Conservation (phyloP, 257 asterid species). For the Forsythia viridissima region DNA sequence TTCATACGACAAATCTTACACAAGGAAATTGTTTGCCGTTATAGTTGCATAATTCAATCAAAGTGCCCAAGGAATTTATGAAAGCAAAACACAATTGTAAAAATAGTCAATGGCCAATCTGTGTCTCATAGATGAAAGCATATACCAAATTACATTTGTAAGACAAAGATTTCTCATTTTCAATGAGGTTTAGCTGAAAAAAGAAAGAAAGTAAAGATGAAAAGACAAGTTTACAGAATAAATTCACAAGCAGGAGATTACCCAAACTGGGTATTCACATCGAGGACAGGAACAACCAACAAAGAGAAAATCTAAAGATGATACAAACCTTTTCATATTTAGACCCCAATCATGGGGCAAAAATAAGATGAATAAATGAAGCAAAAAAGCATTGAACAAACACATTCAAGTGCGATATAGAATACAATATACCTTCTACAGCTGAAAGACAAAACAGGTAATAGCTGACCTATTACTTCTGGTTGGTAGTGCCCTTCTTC, state of each 20-base stretch:
- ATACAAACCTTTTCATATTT: constrained; percentile 39
- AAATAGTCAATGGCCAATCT: background rate
- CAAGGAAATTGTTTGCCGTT: background rate
- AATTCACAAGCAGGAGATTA: constrained; percentile 21
- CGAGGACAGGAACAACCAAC: constrained; percentile 22
- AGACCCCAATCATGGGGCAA: constrained; percentile 15
- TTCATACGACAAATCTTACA: background rate
- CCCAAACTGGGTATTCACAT: constrained; percentile 34
- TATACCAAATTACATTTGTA: background rate
- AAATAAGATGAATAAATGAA: constrained; percentile 24
- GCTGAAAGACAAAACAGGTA: constrained; percentile 12
- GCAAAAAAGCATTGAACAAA: constrained; percentile 33
- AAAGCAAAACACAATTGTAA: background rate
- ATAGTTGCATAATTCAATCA: background rate
- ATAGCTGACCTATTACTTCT: constrained; percentile 41
- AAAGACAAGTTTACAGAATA: constrained; percentile 22
- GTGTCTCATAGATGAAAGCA: background rate
- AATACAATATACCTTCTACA: constrained; percentile 42
- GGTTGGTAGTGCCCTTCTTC: constrained; percentile 70
- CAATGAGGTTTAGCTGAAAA: background rate
- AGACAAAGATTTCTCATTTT: constrained; percentile 9
- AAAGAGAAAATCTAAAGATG: constrained; percentile 29
- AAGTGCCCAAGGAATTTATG: background rate
- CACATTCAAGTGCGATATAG: constrained; percentile 36
- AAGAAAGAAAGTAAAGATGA: background rate